Base-by-base conservation (phyloP, 2,329 filamentous ascomycete species). In the Curvularia hawaiiensis region DNA sequence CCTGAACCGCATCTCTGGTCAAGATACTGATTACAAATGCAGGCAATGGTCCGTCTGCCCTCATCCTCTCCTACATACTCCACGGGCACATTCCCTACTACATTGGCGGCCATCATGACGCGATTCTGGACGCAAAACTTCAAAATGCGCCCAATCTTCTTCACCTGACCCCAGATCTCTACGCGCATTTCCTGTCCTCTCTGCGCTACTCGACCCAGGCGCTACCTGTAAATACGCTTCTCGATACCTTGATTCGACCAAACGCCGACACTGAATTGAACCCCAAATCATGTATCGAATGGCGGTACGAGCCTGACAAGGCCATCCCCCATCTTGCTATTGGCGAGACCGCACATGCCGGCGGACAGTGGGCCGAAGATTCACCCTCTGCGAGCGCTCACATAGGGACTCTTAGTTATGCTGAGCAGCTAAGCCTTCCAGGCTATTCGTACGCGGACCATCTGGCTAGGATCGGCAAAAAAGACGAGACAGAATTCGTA, bases 41-140 rank as follows among this genome's bases (percentile, higher is more conserved):
- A 86, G 85, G 85, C 67, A 86, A 85, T 69, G 85, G 85, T 54
- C 85, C 85, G 45, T 85, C 85, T 50, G 83, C 85, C 50, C 79
- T 88, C 74, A 83, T 87, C 63, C 78, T 88, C 35, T 86, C 84
- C 45, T 88, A 85, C 70, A 85, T 87, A 43, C 80, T 88, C 28
- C 84, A 88, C 72, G 85, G 85, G 38, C 79, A 87, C 66, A 77
- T 86, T 52, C 85, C 85, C 5, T 82, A 80, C 67, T 88, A 88
- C 65, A 74, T 79, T 38, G 74, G 79, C 52, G 80, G 80, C 35
- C 85, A 88, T 72, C 83, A 84, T 35, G 85, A 88, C 70, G 73
- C 78, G 30, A 75, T 87, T 20, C 78, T 87, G 8, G 80, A 86
- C 67, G 71, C 78, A 40, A 87, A 86, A 64, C 76, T 87, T n/a